Conservation (phyloP, 2,329 filamentous ascomycete species). For the Oidium heveae region DNA sequence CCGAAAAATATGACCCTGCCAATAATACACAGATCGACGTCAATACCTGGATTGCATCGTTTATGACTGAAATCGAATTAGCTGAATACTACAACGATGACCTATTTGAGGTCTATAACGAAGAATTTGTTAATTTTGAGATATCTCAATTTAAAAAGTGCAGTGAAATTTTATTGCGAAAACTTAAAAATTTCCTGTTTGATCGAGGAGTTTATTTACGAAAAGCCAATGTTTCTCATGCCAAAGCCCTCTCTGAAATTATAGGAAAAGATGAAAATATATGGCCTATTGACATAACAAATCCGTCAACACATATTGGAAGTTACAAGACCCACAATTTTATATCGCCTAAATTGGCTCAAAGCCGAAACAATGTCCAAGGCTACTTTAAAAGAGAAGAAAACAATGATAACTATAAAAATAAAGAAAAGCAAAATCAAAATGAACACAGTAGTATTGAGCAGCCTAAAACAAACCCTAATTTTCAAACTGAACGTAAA, state of each 20-base stretch:
- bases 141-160: neutral
- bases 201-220: neutral
- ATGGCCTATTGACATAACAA: neutral
- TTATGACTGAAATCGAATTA: neutral
- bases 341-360: neutral
- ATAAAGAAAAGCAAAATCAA: neutral
- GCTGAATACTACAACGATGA: neutral
- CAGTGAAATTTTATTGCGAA: neutral
- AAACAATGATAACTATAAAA: neutral
- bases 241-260: neutral
- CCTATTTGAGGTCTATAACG: neutral
- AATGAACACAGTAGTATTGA: neutral
- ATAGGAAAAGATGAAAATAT: neutral
- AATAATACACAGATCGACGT: neutral
- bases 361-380: neutral
- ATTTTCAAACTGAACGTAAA: neutral
- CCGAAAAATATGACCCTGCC: neutral
- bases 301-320: neutral
- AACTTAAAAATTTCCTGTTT: constrained; percentile 1
- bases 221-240: neutral
- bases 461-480: neutral
- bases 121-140: constrained; percentile 1
- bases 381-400: neutral
- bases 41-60: neutral
- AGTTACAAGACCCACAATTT: neutral